Evolutionary conservation across 768 basidiomycete species (phyloP).

Genomic region (Dentipellis sp.): DNA sequence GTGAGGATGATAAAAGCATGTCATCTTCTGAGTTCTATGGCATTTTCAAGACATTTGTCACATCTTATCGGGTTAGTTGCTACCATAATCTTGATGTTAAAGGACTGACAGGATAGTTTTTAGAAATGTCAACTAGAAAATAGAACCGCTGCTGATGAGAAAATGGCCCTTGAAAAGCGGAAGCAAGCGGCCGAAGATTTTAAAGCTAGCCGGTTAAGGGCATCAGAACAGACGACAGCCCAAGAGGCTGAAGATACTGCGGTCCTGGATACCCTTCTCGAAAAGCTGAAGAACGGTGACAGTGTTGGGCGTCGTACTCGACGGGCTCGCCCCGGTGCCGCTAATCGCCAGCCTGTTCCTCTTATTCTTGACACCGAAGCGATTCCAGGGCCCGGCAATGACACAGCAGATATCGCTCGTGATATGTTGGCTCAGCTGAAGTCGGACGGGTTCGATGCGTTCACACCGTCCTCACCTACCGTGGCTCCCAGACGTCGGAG

Average conservation of each 20-base stretch:
- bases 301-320: conserved; percentile 48
- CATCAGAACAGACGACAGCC: conserved; percentile 26
- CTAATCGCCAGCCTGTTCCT: conserved; percentile 23
- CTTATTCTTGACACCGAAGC: conserved; percentile 22
- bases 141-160: conserved; percentile 63
- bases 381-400: conserved; percentile 23
- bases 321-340: conserved; percentile 34
- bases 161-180: conserved; percentile 55
- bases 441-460: conserved; percentile 51
- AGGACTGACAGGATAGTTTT: background rate
- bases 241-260: conserved; percentile 44
- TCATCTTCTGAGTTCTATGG: conserved; percentile 90
- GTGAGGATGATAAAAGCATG: conserved; percentile 86
- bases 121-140: conserved; percentile 90
- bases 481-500: conserved; percentile 14
- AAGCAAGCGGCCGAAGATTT: conserved; percentile 57
- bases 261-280: conserved; percentile 63
- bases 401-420: conserved; percentile 52
- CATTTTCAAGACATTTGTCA: conserved; percentile 95
- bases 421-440: conserved; percentile 71
- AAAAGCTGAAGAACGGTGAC: conserved; percentile 64
- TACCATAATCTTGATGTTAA: background rate
- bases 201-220: conserved; percentile 46
- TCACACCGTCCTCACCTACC: conserved; percentile 16
- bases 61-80: conserved; percentile 69